Percentiles rank a stretch among this genome's conserved stretches.
Conservation (phyloP, 2,329 filamentous ascomycete genomes). For the Colletotrichum sublineola region DNA sequence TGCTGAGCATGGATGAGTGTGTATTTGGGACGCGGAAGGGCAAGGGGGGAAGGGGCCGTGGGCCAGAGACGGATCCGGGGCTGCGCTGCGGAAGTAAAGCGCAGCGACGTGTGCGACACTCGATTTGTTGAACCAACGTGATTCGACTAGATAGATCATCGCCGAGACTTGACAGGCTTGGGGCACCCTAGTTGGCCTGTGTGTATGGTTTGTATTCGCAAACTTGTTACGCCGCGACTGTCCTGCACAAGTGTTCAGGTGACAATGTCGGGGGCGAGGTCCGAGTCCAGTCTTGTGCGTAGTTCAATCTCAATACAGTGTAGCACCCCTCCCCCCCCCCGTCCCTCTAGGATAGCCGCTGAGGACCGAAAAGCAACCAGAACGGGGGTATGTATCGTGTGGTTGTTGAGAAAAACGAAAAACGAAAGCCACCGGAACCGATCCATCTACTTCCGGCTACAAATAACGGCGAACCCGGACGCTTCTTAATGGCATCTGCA, state of each 20-base stretch:
- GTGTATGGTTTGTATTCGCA: slow-evolving; percentile 35
- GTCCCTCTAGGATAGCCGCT: slow-evolving; percentile 14
- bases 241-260: slow-evolving; percentile 36
- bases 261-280: slow-evolving; percentile 33
- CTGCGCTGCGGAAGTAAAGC: not conserved
- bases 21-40: slow-evolving; percentile 12
- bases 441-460: not conserved
- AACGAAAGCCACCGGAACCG: not conserved
- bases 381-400: not conserved
- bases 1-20: slow-evolving; percentile 11
- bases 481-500: not conserved
- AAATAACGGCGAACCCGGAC: not conserved
- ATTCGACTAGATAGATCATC: not conserved
- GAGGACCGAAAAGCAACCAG: not conserved
- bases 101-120: slow-evolving; percentile 10
- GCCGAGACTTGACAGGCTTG: slow-evolving; percentile 9
- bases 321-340: not conserved
- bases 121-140: slow-evolving; percentile 18
- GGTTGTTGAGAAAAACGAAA: not conserved
- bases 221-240: slow-evolving; percentile 39
- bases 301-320: slow-evolving; percentile 5
- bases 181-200: slow-evolving; percentile 20
- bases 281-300: slow-evolving; percentile 29
- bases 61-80: slow-evolving; percentile 2
- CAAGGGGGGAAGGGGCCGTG: not conserved